Percentiles rank a stretch among this genome's conserved stretches.
These are phyloP conservation scores for Aspergillus funiculosus DNA, from an alignment of 495 filamentous ascomycete species.

Conservation along the genomic window DNA sequence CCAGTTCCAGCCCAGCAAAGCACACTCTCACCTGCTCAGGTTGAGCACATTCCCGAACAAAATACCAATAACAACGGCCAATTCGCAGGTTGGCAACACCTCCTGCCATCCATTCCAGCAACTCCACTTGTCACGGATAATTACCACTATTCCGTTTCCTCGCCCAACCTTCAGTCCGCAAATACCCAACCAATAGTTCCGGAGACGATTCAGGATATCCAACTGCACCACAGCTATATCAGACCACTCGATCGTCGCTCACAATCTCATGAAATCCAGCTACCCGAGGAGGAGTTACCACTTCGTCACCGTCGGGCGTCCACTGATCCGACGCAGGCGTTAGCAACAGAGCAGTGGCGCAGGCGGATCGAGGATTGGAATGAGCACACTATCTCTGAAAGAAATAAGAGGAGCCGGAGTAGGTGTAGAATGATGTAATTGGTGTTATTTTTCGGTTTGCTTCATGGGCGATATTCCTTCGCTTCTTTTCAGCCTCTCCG, in stretches of 20 bases:
- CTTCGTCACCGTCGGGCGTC: constrained; percentile 32
- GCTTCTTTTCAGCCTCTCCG: constrained; percentile 1
- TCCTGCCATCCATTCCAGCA: constrained; percentile 17
- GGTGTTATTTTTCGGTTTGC: background rate
- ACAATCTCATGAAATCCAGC: constrained; percentile 18
- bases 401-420: constrained; percentile 29
- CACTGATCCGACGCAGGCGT: constrained; percentile 33
- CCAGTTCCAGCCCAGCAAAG: background rate
- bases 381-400: constrained; percentile 37
- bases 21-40: background rate
- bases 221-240: background rate
- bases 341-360: constrained; percentile 37
- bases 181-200: constrained; percentile 18
- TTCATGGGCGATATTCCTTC: background rate
- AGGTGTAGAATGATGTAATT: constrained; percentile 40
- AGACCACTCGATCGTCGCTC: constrained; percentile 13
- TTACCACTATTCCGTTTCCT: constrained; percentile 37
- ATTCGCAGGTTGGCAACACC: constrained; percentile 7
- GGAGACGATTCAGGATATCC: constrained; percentile 13
- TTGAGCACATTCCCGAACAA: background rate
- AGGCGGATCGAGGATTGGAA: constrained; percentile 43
- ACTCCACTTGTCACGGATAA: constrained; percentile 21
- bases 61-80: constrained; percentile 3
- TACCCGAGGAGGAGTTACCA: constrained; percentile 3
- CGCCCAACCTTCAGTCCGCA: constrained; percentile 33